Base-by-base conservation (phyloP, 2,329 filamentous ascomycete genomes). In the Fusarium sp. region DNA sequence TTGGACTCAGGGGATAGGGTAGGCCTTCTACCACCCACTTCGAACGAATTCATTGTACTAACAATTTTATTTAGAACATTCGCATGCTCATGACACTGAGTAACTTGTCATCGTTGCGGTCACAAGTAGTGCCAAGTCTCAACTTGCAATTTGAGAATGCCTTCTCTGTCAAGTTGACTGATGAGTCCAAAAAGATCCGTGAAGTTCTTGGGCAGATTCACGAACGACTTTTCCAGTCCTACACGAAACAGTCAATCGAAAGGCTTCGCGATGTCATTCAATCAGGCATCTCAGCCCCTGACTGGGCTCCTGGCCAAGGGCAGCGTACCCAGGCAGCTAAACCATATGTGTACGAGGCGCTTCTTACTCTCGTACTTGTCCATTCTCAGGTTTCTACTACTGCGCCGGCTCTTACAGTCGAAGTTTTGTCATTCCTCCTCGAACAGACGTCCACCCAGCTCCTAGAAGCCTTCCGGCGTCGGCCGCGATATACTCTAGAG, bases 171-270 rank as follows among this genome's bases (percentile, higher is more conserved):
- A 97, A 97, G 79, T 88, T 99, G 66, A 97, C 94, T 4, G 95
- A 98, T 71, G 96, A 99, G 82, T 92, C 92, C 62, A 95, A 95
- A 80, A 96, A 93, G 1, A 95, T 99, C 78, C 91, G 92, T 61
- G 94, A 98, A 78, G 94, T 97, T 7, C 90, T 98, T 18, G 88
- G 89, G 21, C 94, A 98, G 80, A 98, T 99, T 72, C 95, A 98
- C 78, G 89, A 91, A 18, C 91, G 94, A 10, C 90, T 99, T 39
- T 99, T 99, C 87, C 90, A 94, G 77, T 94, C 94, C 5, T 99
- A 98, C 83, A 97, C 94, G 19, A 90, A 91, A 29, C 94, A 94
- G 2, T 91, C 91, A 5, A 89, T 93, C 49, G 89, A 91, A 12
- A 83, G 83, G 16, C 86, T 98, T 55, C 88, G 90, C 27, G 83